A percentile compares a stretch with the other conserved stretches of the same genome.
phyloP scores from a whole-genome alignment of 2,329 filamentous ascomycete genomes.

The Aaosphaeria arxii region DNA sequence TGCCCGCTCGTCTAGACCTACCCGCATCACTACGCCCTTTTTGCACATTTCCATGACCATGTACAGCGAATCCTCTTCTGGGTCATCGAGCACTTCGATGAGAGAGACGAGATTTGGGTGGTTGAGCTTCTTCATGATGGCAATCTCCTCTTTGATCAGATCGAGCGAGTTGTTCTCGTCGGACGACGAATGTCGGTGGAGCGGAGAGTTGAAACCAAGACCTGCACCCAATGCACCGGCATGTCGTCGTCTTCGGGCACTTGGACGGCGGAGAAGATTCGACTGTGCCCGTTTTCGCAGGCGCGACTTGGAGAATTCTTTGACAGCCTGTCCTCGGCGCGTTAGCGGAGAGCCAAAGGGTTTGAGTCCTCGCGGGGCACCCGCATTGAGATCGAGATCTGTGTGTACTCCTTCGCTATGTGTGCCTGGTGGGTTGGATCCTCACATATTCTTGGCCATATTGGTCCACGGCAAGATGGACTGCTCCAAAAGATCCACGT shows the following conservation, averaged over 20 bases:
- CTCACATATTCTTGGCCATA: conserved; percentile 90
- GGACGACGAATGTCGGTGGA: conserved; percentile 58
- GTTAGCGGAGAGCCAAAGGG: conserved; percentile 24
- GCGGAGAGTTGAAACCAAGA: conserved; percentile 60
- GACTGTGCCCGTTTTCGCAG: conserved; percentile 88
- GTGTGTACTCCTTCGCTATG: conserved; percentile 2
- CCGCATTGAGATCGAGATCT: conserved; percentile 15
- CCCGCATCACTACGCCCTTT: conserved; percentile 95
- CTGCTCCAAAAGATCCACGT: conserved; percentile 90
- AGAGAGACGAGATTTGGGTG: conserved; percentile 91
- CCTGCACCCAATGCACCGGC: conserved; percentile 52
- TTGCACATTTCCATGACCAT: conserved; percentile 99
- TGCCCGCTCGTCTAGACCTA: conserved; percentile 79
- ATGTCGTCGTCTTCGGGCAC: conserved; percentile 50
- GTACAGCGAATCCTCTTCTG: conserved; percentile 91
- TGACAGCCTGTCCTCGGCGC: conserved; percentile 67
- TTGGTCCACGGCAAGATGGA: conserved; percentile 86
- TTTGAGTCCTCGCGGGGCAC: conserved; percentile 14
- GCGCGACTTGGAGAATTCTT: conserved; percentile 94
- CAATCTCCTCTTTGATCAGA: conserved; percentile 92
- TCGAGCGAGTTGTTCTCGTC: conserved; percentile 71
- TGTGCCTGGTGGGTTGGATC: conserved; percentile 18
- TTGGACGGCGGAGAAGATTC: conserved; percentile 70
- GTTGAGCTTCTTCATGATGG: conserved; percentile 98
- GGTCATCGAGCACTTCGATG: conserved; percentile 93